Base-by-base conservation (phyloP, 78 protist genomes). In the Abeoforma whisleri region DNA sequence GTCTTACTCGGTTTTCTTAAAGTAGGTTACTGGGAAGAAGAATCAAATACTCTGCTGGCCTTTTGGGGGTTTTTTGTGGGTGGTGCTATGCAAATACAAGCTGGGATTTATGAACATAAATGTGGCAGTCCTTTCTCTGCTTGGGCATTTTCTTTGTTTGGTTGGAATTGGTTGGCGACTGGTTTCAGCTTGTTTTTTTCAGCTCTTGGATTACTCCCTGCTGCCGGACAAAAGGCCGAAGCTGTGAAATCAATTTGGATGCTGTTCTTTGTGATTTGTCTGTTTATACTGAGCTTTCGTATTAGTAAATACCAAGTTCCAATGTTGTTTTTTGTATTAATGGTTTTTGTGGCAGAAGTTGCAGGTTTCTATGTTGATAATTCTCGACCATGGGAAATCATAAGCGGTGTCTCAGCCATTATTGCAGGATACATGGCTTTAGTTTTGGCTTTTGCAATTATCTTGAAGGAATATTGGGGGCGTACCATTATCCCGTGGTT, bases 371-470 rank as follows among this genome's bases (percentile, higher is more conserved):
- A 37, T 72, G 5, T 12, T 12, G 12, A 12, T 12, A 48, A 12
- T 12, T 12, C 62, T 19, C 62, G 12, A 48, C 5, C 62, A 19
- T 48, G 62, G 62, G 62, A 48, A 48, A 48, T 12, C 5, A 48
- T 12, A 12, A 19, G 30, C 5, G 62, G 62, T 19, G 62, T 48
- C 30, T 48, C 30, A 19, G 12, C 33, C 12, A 72, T 72, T 35
- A 72, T 72, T 72, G 76, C 76, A 12, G 76, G 76, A 16, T 37
- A 35, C 76, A 72, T 72, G 76, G 76, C 76, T 35, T 12, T 72
- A 34, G 5, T 72, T 2, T 5, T 12, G 5, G 76, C 76, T 5
- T 72, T 72, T 72, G 76, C 33, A 2, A 72, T 72, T 16, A 72
- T 37, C 2, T 16, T 12, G 57, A 72, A 72, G 57, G 76, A 72